Conservation (phyloP, 2,329 filamentous ascomycete genomes). For the Arachnopeziza araneosa region DNA sequence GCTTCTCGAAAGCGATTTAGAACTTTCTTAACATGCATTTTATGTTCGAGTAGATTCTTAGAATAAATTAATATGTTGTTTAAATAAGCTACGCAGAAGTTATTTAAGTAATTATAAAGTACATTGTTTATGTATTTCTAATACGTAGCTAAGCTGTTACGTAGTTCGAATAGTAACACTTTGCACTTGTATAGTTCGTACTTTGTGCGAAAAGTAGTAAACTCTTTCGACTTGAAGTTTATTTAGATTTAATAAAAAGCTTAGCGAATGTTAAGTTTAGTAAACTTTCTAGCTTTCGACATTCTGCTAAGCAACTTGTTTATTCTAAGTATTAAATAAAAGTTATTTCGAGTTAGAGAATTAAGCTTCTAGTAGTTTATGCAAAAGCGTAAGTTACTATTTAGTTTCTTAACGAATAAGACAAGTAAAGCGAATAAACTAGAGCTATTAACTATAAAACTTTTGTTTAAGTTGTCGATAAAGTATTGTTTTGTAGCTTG, state of each 20-base stretch:
- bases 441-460: not conserved
- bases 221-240: not conserved
- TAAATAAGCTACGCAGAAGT: slow-evolving; percentile 4
- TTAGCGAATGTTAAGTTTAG: not conserved
- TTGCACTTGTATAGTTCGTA: slow-evolving; percentile 4
- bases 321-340: not conserved
- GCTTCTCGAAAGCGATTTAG: not conserved
- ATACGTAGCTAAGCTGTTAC: slow-evolving; percentile 1
- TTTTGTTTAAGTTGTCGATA: not conserved
- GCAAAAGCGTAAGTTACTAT: not conserved
- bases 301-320: not conserved
- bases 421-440: not conserved
- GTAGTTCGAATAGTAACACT: slow-evolving; percentile 5
- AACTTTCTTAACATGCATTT: slow-evolving; percentile 2
- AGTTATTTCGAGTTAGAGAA: not conserved
- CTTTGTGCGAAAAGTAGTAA: slow-evolving; percentile 1
- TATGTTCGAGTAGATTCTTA: not conserved
- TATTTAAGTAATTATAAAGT: too few relatives aligned
- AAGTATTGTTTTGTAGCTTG: not conserved
- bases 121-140: too few relatives aligned
- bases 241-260: slow-evolving; percentile 5
- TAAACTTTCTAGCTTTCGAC: not conserved
- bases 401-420: not conserved
- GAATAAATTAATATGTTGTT: slow-evolving; percentile 11
- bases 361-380: too few relatives aligned